Evolutionary conservation across 139 green algal species (phyloP), one percentile per base, ranked within the genome.

Genomic region (Tetraselmis chui): DNA sequence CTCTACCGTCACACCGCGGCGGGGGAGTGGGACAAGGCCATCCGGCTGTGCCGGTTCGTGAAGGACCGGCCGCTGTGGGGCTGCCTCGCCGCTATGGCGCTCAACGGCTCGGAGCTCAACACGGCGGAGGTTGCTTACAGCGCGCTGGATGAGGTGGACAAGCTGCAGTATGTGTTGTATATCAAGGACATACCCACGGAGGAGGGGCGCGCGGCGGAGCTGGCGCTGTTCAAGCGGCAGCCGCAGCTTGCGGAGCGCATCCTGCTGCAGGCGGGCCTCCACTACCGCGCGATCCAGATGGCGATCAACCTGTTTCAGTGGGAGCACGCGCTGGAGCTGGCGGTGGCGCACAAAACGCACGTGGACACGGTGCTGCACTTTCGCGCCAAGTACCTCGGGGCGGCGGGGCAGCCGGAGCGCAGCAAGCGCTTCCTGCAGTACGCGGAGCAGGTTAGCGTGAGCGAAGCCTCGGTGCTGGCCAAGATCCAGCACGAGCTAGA

Each of bases 261-360:
- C 30, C 85, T 96, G 31, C 83, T 96, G 45, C 87, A 95, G 86
- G 91, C 91, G n/a, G 89, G 91, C 0, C 82, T 95, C 25, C 31
- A 89, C 1, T 96, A 92, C 85, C 85, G 91, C 27, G 93, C 93
- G n/a, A 93, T 97, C 84, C 91, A 95, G 83, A 82, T 95, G 67
- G 92, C 94, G 85, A 88, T 96, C 31, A 83, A 86, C 80, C 83
- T 94, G 22, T 92, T 92, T 81, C 83, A 85, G 30, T 95, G 90
- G 85, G 86, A 89, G 81, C 84, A 88, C 18, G 92, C 93, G 22
- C 82, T 95, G 80, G 87, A 93, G 25, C 76, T 97, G 32, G 93
- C 92, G 5, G 79, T 87, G 59, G 87, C 93, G 67, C 85, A 95
- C 84, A 93, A 92, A 78, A 88, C 87, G 82, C 92, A 95, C 82